These are phyloP conservation scores for Cicer pinnatifidum DNA, from an alignment of 306 rosid genomes.

Conservation along the genomic window DNA sequence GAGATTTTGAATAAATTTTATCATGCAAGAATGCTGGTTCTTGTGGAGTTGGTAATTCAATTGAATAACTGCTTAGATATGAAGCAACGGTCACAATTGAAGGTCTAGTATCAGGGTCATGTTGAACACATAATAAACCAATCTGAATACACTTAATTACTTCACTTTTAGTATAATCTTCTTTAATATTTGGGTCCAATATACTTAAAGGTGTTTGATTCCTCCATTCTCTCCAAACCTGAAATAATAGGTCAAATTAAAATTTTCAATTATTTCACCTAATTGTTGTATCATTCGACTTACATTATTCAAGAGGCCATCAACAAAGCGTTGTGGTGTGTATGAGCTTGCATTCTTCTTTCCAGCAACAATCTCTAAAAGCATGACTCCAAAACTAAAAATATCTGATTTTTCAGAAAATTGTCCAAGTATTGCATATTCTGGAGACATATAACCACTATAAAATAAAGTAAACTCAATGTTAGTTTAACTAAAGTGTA, in stretches of 20 bases:
- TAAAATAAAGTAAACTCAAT: neutral
- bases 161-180: conserved; percentile 40
- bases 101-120: conserved; percentile 52
- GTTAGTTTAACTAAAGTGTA: neutral
- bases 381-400: conserved; percentile 3
- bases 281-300: neutral
- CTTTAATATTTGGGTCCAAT: conserved; percentile 43
- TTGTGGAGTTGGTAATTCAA: conserved; percentile 40
- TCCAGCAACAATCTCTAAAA: conserved; percentile 12
- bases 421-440: neutral
- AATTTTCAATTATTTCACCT: neutral
- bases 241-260: neutral
- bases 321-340: neutral
- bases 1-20: neutral
- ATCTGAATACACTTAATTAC: conserved; percentile 52
- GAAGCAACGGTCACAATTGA: conserved; percentile 44
- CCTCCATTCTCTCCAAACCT: conserved; percentile 57
- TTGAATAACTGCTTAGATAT: conserved; percentile 45
- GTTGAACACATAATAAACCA: conserved; percentile 57
- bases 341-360: neutral
- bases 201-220: conserved; percentile 43
- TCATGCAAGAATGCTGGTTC: conserved; percentile 17
- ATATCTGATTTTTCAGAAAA: neutral
- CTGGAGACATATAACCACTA: neutral
- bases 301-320: neutral